Evolutionary conservation across 2,329 filamentous ascomycete species (phyloP), one percentile per base, ranked within the genome.

Genomic region (Ceratocystis colombiana): DNA sequence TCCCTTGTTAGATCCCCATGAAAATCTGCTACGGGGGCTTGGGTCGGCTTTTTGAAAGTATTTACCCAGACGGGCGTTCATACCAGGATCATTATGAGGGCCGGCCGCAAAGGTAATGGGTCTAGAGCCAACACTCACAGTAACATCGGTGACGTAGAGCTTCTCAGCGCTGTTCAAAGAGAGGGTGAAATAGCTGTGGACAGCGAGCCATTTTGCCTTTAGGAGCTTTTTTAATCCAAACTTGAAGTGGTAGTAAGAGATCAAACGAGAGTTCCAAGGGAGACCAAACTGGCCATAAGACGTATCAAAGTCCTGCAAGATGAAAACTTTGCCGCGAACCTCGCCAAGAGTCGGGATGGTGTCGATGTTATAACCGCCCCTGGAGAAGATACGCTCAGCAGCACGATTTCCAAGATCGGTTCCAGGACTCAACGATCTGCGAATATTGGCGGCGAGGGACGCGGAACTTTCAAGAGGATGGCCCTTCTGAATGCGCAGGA

Each of bases 371-470:
- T 12, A 12, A 15, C 37, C 12, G 10, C 10, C 10, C 3, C 1
- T 15, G 37, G 10, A 4, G 37, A 41, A 41, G 37, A 53, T 22
- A 1, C 22, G 17, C 2, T 8, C 1, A 53, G 22, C n/a, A 41
- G 46, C 48, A 22, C 48, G 48, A 1, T 12, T 8, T 20, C 48
- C 48, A 2, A 53, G 2, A 2, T 2, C 0, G 22, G 48, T 22
- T 20, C 10, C 48, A 22, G n/a, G 22, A n/a, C 1, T 53, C 12
- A 53, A 22, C 3, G 2, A 53, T 7, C 6, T n/a, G 17, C 22
- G n/a, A 3, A 53, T 7, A 7, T 3, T 0, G 22, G 1, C 7
- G n/a, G n/a, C 3, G 10, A 53, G 0, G 10, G n/a, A n/a, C 3
- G 1, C 1, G 22, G 6, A 5, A 22, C 6, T 22, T 22, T 53